A percentile compares a stretch with the other conserved stretches of the same genome.
Conservation (phyloP, 495 filamentous ascomycete species). For the Hypoxylon trugodes region DNA sequence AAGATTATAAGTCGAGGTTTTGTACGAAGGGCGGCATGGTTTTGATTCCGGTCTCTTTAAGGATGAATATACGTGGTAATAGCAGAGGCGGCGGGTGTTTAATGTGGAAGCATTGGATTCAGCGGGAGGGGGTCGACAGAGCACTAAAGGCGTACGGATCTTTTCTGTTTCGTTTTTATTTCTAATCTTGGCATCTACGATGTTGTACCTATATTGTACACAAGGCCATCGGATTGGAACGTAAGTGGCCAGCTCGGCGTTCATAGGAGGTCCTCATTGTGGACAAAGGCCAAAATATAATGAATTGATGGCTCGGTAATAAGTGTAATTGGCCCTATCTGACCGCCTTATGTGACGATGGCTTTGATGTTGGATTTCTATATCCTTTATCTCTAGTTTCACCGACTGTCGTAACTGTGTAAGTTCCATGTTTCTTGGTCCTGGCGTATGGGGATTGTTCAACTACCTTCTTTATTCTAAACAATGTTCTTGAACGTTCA, state of each 20-base stretch:
- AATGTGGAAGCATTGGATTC: constrained; percentile 5
- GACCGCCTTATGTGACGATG: constrained; percentile 5
- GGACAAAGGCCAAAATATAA: constrained; percentile 23
- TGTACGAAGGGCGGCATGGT: not conserved
- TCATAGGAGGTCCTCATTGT: not conserved
- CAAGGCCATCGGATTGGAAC: not conserved
- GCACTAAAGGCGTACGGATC: constrained; percentile 13
- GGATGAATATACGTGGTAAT: not conserved
- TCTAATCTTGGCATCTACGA: not conserved
- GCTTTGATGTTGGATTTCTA: not conserved
- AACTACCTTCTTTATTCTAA: not conserved
- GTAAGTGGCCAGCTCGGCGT: constrained; percentile 4
- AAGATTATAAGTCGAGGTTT: not conserved
- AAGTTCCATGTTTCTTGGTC: constrained; percentile 3
- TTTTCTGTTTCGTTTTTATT: constrained; percentile 3
- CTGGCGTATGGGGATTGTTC: constrained; percentile 1
- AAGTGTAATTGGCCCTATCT: not conserved
- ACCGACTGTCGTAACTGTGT: not conserved
- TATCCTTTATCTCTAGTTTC: constrained; percentile 14
- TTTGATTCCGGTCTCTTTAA: constrained; percentile 4
- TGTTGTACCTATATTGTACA: constrained; percentile 25
- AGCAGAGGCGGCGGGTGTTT: not conserved
- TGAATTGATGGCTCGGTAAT: constrained; percentile 13
- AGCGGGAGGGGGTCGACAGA: constrained; percentile 2
- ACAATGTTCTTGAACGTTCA: constrained; percentile 12